phyloP scores from a whole-genome alignment of 2,329 filamentous ascomycete species.

The Didymella glomerata region DNA sequence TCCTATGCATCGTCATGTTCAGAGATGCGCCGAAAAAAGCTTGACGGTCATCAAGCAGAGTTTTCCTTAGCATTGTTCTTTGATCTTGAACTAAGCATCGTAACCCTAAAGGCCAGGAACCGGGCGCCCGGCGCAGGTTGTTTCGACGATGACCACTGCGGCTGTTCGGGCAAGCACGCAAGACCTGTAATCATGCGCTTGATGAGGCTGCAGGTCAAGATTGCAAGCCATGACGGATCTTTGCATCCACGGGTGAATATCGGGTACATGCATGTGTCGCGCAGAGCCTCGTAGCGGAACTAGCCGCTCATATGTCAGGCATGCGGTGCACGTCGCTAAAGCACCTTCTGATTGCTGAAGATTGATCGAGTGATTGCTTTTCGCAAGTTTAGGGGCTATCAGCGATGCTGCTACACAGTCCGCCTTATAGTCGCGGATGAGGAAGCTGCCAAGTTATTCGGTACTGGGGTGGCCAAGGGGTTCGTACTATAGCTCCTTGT shows the following conservation, averaged over 20 bases:
- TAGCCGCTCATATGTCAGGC: neutral
- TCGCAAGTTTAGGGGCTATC: neutral
- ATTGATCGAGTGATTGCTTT: neutral
- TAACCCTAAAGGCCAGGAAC: neutral
- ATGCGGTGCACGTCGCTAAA: neutral
- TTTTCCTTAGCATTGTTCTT: neutral
- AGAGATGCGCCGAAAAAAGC: neutral
- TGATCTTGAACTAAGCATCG: neutral
- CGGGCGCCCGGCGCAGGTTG: neutral
- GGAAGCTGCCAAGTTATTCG: conserved; percentile 2
- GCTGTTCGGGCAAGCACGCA: neutral
- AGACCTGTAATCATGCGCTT: neutral
- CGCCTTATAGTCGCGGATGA: neutral
- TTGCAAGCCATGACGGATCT: neutral
- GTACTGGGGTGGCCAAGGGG: neutral
- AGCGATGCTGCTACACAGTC: neutral
- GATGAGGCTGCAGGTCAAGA: neutral
- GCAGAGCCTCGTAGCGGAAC: neutral
- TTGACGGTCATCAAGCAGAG: neutral
- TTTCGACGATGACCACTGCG: neutral
- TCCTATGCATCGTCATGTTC: neutral
- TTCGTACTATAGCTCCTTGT: neutral
- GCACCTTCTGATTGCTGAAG: neutral
- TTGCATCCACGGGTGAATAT: neutral
- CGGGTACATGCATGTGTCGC: neutral